Conservation (phyloP, 768 basidiomycete genomes). For the Daedaleopsis nitida region DNA sequence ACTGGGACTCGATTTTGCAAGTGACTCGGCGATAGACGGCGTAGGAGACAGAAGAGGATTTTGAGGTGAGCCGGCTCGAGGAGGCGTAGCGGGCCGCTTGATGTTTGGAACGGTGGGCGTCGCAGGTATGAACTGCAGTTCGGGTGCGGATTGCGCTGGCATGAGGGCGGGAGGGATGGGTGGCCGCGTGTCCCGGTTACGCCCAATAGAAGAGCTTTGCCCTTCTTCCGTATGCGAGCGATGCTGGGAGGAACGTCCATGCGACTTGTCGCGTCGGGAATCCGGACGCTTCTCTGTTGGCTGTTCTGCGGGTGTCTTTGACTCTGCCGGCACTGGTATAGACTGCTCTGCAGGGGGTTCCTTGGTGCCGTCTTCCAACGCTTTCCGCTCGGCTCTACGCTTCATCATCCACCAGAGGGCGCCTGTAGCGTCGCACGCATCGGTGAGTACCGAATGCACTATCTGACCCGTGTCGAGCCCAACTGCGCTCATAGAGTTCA, state of each 20-base stretch:
- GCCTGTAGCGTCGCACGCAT: conserved; percentile 91
- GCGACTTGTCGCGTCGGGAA: conserved; percentile 13
- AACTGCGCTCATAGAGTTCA: conserved; percentile 71
- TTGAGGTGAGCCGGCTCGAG: conserved; percentile 40
- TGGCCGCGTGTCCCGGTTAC: conserved; percentile 9
- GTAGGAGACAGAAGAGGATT: conserved; percentile 51
- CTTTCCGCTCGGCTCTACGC: conserved; percentile 71
- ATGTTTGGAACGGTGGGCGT: conserved; percentile 58
- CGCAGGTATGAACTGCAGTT: conserved; percentile 74
- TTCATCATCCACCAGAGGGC: conserved; percentile 97
- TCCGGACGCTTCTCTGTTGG: conserved; percentile 1
- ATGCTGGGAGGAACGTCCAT: conserved; percentile 7
- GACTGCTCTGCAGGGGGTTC: conserved; percentile 29
- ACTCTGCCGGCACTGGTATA: conserved; percentile 2
- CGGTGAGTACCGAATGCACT: conserved; percentile 86
- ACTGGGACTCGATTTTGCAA: conserved; percentile 61
- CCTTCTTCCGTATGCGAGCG: conserved; percentile 4
- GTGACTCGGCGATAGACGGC: conserved; percentile 55
- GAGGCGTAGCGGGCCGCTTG: conserved; percentile 54
- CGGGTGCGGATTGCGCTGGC: conserved; percentile 49
- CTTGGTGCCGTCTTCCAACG: conserved; percentile 37
- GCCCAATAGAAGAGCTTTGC: conserved; percentile 9
- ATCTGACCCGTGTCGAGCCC: conserved; percentile 96
- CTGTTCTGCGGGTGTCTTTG: neutral
- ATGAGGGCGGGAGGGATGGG: conserved; percentile 28